Conservation (phyloP, 2,329 filamentous ascomycete species). For the Paradendryphiella salina region DNA sequence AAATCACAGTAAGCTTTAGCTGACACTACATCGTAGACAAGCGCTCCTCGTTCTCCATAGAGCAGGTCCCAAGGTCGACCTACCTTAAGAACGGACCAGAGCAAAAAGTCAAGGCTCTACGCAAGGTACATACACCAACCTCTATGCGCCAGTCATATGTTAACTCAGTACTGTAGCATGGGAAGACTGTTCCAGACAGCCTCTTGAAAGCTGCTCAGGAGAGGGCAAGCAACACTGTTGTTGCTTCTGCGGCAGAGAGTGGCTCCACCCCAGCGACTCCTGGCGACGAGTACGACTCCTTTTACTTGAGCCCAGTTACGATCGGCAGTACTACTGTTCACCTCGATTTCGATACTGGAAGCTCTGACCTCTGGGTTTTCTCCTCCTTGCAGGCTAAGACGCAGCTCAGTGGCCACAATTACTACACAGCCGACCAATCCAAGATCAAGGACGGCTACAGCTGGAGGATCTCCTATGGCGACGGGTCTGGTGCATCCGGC, state of each 20-base stretch:
- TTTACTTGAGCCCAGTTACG: constrained; percentile 56
- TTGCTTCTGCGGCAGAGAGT: constrained; percentile 22
- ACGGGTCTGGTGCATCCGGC: constrained; percentile 65
- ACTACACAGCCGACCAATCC: constrained; percentile 59
- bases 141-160: no score
- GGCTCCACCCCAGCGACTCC: constrained; percentile 49
- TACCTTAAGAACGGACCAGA: constrained; percentile 47
- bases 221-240: constrained; percentile 23
- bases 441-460: constrained; percentile 54
- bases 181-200: constrained; percentile 35
- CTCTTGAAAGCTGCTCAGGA: constrained; percentile 40
- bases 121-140: constrained; percentile 29
- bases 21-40: constrained; percentile 18
- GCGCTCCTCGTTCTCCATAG: constrained; percentile 35
- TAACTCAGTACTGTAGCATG: constrained; percentile 16
- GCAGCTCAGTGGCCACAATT: constrained; percentile 57
- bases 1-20: not conserved
- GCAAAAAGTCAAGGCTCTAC: constrained; percentile 47
- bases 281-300: constrained; percentile 44
- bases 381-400: constrained; percentile 59
- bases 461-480: constrained; percentile 68
- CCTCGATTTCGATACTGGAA: constrained; percentile 73
- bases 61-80: constrained; percentile 33
- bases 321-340: constrained; percentile 66
- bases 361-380: constrained; percentile 72